Conservation (phyloP, 345 rosid genomes). For the Clausena lansium region DNA sequence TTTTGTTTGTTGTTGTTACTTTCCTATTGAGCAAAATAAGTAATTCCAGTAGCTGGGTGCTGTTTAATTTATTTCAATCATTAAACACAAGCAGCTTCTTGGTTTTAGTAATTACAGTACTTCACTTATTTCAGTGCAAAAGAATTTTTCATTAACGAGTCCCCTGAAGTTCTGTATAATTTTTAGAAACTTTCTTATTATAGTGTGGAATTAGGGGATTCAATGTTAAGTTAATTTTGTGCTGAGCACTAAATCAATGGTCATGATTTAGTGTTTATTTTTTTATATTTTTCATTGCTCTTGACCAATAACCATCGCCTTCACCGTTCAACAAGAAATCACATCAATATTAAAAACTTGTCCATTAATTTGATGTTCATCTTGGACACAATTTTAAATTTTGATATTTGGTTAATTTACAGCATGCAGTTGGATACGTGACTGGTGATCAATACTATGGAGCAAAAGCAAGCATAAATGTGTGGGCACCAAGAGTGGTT, state of each 20-base stretch:
- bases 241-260: too few relatives aligned
- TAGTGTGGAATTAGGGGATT: too few relatives aligned
- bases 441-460: slow-evolving; percentile 84
- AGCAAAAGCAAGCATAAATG: slow-evolving; percentile 95
- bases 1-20: not conserved
- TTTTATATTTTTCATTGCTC: too few relatives aligned
- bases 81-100: slow-evolving; percentile 1
- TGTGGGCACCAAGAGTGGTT: slow-evolving; percentile 84
- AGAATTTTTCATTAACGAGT: not conserved
- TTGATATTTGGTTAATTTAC: slow-evolving; percentile 6
- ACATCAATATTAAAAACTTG: too few relatives aligned
- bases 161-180: not conserved
- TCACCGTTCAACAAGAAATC: too few relatives aligned
- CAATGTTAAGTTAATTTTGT: too few relatives aligned
- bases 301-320: too few relatives aligned
- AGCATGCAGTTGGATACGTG: slow-evolving; percentile 98
- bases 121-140: slow-evolving; percentile 13
- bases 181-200: not conserved
- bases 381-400: not conserved
- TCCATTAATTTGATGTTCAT: too few relatives aligned
- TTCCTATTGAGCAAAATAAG: slow-evolving; percentile 10
- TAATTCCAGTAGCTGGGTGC: not conserved
- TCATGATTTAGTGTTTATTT: not conserved
- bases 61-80: not conserved
- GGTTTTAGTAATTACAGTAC: slow-evolving; percentile 1